phyloP scores from a whole-genome alignment of 768 basidiomycete genomes.

The Suillus alpinus region DNA sequence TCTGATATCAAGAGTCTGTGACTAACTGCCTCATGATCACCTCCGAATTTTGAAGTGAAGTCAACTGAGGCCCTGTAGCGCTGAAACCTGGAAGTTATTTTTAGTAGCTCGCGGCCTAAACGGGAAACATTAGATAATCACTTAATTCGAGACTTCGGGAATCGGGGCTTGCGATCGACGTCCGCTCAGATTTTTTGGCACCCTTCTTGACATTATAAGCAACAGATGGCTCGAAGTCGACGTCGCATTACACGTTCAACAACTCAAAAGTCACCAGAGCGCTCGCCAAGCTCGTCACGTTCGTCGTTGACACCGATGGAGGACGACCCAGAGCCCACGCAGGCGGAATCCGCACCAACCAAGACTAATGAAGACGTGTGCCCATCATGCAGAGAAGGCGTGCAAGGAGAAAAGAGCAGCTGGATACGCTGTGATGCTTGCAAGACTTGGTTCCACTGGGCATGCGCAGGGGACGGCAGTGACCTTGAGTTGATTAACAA shows the following conservation, averaged over 20 bases:
- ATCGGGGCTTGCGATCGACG: conserved; percentile 6
- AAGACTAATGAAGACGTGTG: conserved; percentile 36
- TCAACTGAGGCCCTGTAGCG: too few relatives aligned
- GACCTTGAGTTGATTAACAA: conserved; percentile 72
- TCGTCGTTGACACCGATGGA: conserved; percentile 25
- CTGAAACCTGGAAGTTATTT: background rate
- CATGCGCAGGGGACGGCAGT: conserved; percentile 65
- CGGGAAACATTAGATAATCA: conserved; percentile 21
- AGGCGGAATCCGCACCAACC: conserved; percentile 9
- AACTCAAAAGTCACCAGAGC: conserved; percentile 34
- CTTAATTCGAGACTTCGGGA: conserved; percentile 4
- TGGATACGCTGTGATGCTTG: conserved; percentile 86
- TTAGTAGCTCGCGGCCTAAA: background rate
- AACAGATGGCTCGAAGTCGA: conserved; percentile 42
- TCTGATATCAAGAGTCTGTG: background rate
- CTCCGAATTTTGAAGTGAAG: background rate
- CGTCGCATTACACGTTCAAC: conserved; percentile 42
- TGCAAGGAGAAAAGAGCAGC: conserved; percentile 55
- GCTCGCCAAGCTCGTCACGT: conserved; percentile 28
- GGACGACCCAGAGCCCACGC: conserved; percentile 8
- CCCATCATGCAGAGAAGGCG: conserved; percentile 49
- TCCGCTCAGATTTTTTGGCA: conserved; percentile 7
- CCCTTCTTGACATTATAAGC: conserved; percentile 7
- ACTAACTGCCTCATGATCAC: background rate
- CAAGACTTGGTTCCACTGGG: conserved; percentile 84